Conservation (phyloP, 345 rosid genomes). For the Kernera saxatilis region DNA sequence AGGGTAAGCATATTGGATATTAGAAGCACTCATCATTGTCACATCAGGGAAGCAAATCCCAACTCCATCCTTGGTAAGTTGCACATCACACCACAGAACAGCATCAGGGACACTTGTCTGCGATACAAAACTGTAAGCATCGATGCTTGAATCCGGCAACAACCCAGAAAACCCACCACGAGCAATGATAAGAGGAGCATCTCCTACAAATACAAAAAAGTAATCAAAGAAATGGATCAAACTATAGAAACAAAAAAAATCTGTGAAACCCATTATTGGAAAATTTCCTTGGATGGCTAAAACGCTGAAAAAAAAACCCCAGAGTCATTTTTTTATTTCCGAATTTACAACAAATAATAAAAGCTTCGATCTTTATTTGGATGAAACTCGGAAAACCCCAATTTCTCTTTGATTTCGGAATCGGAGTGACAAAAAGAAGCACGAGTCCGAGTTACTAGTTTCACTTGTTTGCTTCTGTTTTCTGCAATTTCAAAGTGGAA, state of each 20-base stretch:
- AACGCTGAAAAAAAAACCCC: not conserved
- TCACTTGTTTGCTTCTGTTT: not conserved
- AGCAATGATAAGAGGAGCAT: conserved; percentile 61
- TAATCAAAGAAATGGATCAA: not conserved
- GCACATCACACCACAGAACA: conserved; percentile 81
- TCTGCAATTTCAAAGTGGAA: not conserved
- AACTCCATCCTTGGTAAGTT: conserved; percentile 65
- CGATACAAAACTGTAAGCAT: conserved; percentile 45
- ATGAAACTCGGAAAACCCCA: not conserved
- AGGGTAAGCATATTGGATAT: not conserved
- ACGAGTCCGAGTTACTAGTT: not conserved
- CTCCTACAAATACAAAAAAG: conserved; percentile 42
- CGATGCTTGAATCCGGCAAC: conserved; percentile 56
- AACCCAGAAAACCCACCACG: conserved; percentile 93
- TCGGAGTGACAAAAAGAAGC: conserved; percentile 5
- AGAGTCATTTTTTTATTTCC: not conserved
- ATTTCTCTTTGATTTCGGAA: not conserved
- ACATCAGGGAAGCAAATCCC: conserved; percentile 79
- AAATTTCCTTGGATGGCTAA: not conserved
- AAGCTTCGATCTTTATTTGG: not conserved
- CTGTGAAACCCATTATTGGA: not conserved
- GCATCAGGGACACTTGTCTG: conserved; percentile 29
- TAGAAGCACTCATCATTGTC: conserved; percentile 48
- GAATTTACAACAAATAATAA: not conserved
- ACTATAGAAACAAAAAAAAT: not conserved